These are phyloP conservation scores for Serendipita sp. DNA, from an alignment of 768 basidiomycete genomes.

Conservation along the genomic window DNA sequence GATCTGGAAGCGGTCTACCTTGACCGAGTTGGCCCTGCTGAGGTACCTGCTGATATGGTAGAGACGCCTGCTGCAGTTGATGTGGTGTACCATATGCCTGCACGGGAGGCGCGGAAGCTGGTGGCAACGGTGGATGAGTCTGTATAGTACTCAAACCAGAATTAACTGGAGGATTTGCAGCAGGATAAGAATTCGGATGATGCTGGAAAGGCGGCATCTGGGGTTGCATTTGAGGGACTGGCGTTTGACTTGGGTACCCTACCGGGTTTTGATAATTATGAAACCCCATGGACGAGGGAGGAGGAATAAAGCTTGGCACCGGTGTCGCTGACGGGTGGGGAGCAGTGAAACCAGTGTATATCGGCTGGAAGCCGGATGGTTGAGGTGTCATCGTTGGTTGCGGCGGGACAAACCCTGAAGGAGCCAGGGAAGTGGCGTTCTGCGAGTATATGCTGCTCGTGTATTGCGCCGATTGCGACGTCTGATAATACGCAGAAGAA, in stretches of 20 bases:
- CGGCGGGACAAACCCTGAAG: slow-evolving; percentile 8
- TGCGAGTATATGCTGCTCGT: background rate
- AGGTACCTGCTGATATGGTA: slow-evolving; percentile 7
- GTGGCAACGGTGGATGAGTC: background rate
- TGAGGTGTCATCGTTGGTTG: slow-evolving; percentile 6
- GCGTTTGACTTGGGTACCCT: background rate
- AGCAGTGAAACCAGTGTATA: background rate
- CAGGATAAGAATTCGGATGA: background rate
- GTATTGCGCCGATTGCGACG: background rate
- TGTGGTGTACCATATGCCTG: background rate
- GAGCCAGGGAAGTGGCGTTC: background rate
- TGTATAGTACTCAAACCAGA: background rate
- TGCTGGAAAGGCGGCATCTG: background rate
- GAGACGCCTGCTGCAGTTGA: slow-evolving; percentile 8
- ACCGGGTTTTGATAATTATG: background rate
- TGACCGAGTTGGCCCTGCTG: background rate
- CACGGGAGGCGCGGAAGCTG: background rate
- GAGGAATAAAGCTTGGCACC: slow-evolving; percentile 1
- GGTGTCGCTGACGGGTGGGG: background rate
- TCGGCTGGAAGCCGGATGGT: slow-evolving; percentile 7
- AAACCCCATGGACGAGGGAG: background rate
- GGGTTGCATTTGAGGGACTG: background rate
- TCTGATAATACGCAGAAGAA: slow-evolving; percentile 4
- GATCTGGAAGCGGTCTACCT: slow-evolving; percentile 8
- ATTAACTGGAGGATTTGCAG: background rate